These are phyloP conservation scores for Xylaria intraflava DNA, from an alignment of 495 filamentous ascomycete genomes.

Conservation along the genomic window DNA sequence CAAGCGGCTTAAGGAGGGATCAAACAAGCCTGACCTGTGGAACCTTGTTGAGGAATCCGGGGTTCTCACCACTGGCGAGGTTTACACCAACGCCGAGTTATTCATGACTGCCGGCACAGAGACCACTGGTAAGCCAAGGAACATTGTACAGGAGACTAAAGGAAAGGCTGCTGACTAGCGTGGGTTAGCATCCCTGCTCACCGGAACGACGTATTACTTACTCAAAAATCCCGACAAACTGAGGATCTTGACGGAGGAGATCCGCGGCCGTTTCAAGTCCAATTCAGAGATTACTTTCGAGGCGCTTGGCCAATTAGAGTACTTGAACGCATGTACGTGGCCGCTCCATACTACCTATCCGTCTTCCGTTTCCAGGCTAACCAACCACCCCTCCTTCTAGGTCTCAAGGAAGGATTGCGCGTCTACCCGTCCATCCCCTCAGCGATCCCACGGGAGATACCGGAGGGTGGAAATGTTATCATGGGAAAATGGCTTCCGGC, in stretches of 20 bases:
- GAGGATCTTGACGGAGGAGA: constrained; percentile 38
- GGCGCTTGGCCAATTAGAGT: constrained; percentile 38
- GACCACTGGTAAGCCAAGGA: background rate
- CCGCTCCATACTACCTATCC: background rate
- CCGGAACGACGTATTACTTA: constrained; percentile 45
- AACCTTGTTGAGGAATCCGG: constrained; percentile 5
- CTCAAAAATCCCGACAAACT: constrained; percentile 35
- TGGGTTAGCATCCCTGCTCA: constrained; percentile 27
- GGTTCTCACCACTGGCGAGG: constrained; percentile 1
- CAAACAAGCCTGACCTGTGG: constrained; percentile 5
- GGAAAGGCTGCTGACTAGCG: background rate
- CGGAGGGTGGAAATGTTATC: constrained; percentile 39
- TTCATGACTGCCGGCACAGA: constrained; percentile 11
- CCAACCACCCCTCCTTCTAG: background rate
- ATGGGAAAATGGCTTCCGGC: constrained; percentile 38
- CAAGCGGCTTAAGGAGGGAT: constrained; percentile 3
- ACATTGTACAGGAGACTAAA: background rate
- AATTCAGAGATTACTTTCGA: constrained; percentile 45
- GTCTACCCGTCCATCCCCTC: constrained; percentile 50
- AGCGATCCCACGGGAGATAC: constrained; percentile 38
- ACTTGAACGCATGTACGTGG: constrained; percentile 43
- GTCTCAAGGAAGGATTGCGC: constrained; percentile 48
- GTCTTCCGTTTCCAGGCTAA: background rate
- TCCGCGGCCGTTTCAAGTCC: constrained; percentile 39
- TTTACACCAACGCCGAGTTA: constrained; percentile 6